Conservation (phyloP, 331 rosid species). For the Malus hybrid region DNA sequence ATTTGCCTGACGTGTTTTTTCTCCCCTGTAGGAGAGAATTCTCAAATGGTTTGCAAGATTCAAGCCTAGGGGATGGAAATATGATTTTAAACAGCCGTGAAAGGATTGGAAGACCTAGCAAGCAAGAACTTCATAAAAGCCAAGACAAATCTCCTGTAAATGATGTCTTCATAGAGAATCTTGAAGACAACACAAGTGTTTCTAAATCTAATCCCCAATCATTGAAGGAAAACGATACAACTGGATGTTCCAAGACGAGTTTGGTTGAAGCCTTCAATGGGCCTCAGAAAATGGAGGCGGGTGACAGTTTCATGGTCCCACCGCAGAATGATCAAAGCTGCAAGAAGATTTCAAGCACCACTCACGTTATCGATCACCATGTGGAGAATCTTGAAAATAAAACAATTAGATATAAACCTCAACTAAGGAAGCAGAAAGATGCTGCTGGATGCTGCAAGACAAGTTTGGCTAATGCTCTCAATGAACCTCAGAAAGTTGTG, state of each 20-base stretch:
- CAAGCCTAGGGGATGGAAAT: constrained; percentile 19
- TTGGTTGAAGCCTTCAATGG: constrained; percentile 10
- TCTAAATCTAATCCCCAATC: constrained; percentile 9
- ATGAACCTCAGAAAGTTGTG: constrained; percentile 17
- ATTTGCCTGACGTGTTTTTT: not conserved
- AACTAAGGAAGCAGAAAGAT: constrained; percentile 22
- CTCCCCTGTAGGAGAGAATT: constrained; percentile 24
- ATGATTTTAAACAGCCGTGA: constrained; percentile 10
- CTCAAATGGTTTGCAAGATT: constrained; percentile 28
- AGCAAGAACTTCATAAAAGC: constrained; percentile 4
- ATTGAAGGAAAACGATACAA: constrained; percentile 22
- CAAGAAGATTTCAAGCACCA: constrained; percentile 9
- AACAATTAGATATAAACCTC: constrained; percentile 9
- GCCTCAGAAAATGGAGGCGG: constrained; percentile 16
- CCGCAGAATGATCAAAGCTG: constrained; percentile 17
- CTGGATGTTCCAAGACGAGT: constrained; percentile 3
- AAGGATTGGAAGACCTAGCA: constrained; percentile 9
- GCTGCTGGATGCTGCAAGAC: constrained; percentile 12
- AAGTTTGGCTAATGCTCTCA: constrained; percentile 8
- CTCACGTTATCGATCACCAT: constrained; percentile 20
- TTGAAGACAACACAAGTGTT: not conserved
- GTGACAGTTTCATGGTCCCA: constrained; percentile 17
- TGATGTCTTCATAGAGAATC: constrained; percentile 16
- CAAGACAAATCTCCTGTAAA: constrained; percentile 2
- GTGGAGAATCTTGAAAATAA: constrained; percentile 13